Evolutionary conservation across 177 flowering plant genomes (phyloP).

Genomic region (Vitis hybrid): DNA sequence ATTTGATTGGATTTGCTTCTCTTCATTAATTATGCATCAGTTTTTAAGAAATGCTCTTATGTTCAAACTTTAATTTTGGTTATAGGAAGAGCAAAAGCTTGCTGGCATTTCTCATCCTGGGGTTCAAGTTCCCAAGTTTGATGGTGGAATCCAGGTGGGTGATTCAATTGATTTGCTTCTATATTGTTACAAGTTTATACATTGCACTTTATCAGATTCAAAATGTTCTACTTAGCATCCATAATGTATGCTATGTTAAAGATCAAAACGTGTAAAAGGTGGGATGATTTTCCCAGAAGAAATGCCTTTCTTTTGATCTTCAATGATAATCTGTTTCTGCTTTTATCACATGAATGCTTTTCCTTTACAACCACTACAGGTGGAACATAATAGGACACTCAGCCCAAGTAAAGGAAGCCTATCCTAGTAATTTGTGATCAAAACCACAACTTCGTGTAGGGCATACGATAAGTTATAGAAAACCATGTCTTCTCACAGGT

Average conservation of each 20-base stretch:
- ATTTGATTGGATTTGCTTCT: background rate
- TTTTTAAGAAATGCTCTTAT: background rate
- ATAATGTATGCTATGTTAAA: no score
- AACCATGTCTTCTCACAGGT: no score
- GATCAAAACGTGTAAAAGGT: background rate
- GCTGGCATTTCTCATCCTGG: slow-evolving; percentile 17
- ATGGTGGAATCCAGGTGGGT: slow-evolving; percentile 16
- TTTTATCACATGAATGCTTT: background rate
- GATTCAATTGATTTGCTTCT: background rate
- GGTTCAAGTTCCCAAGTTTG: slow-evolving; percentile 1
- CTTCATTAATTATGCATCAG: background rate
- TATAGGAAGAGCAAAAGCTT: slow-evolving; percentile 32
- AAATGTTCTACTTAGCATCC: background rate
- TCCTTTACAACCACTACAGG: background rate
- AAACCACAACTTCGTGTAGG: no score
- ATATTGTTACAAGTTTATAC: no score
- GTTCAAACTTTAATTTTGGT: slow-evolving; percentile 12
- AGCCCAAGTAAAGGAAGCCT: background rate
- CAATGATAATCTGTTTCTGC: background rate
- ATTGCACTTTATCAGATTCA: no score
- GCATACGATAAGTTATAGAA: no score
- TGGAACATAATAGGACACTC: background rate
- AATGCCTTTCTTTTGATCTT: background rate
- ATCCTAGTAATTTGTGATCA: background rate
- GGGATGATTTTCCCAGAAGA: no score